Evolutionary conservation across 371 early-diverging fungal species (phyloP), one percentile per base, ranked within the genome.

Genomic region (Mucor circinelloides): DNA sequence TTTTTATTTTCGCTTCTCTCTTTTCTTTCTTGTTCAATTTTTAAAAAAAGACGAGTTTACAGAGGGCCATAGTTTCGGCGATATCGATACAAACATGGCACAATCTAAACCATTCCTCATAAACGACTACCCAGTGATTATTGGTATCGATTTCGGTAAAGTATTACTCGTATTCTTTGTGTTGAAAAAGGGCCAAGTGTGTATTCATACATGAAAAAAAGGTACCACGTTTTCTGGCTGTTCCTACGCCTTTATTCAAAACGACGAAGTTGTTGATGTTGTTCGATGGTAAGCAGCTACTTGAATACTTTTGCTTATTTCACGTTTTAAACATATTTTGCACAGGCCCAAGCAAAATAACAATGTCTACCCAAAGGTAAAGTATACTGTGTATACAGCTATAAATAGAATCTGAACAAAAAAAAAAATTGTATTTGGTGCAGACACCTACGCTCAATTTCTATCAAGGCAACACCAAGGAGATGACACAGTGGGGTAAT

Each of bases 181-280:
- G 19, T 48, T 19, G 3, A 8, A 21, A 46, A 23, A 10, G 12
- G 23, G 23, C 21, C 9, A 50, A 50, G 23, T 3, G 2, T 23
- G 8, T 25, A 50, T 50, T 44, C 17, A 44, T n/a, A 44, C 19
- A n/a, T 0, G 2, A 44, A 52, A 69, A 58, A 58, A 17, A 82
- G 83, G 83, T 72, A 83, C 81, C 50, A 83, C 83, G 2, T 83
- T 77, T 59, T 80, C 79, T 28, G 81, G 81, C 21, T 83, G 81
- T 59, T 79, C 81, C 12, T 80, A 83, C 60, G 79, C 81, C 31
- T 80, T 79, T 70, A 72, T 74, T 57, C 83, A 80, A 59, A 87
- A 85, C 73, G 85, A 85, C 42, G 86, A 87, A 61, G 86, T 87
- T 21, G 79, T 85, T 23, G 88, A 87, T 70, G 79, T 87, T 71